Base-by-base conservation (phyloP, 1,284 basidiomycete species). In the Puccinia polysora region DNA sequence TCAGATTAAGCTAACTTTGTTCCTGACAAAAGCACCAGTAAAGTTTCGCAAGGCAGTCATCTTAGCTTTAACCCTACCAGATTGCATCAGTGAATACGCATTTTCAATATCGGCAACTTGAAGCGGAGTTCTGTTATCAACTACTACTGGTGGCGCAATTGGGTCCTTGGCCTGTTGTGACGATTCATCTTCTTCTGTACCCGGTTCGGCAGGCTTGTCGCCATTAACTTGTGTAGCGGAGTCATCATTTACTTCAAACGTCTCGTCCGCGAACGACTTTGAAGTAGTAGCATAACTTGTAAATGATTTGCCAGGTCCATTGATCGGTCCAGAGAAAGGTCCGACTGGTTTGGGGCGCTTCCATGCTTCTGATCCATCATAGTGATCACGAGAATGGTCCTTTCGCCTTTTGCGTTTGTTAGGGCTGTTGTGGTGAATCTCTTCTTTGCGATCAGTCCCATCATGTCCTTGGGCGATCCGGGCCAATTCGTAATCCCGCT, bases 401-500 rank as follows among this genome's bases (percentile, higher is more conserved):
- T 20, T 10, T 7, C 49, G 15, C 34, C 59, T 25, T 55, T 71
- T 71, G 34, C 58, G 56, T 34, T 71, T 71, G 58, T 34, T 52
- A 32, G 69, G 69, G 28, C 32, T 63, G 23, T 23, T 28, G 25
- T 40, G 28, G n/a, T 53, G 69, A 40, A 52, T 14, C 12, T 56
- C 49, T 55, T 63, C 36, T 45, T 53, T 43, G 12, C 30, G 30
- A 43, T 34, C 30, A 52, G 36, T 25, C 12, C 59, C 43, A 32
- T 53, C 34, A 12, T 55, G 38, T 15, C 49, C 58, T 60, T 62
- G 45, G 18, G 69, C 69, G 7, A 71, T 55, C 18, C 59, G 58
- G 1, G 69, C 69, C 47, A 63, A 20, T 12, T 63, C 59, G 45
- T 63, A 71, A 47, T 71, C 69, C 15, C 86, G 87, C 81, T 90